These are phyloP conservation scores for Coemansia sp. DNA, from an alignment of 192 early-diverging fungal species.

Conservation along the genomic window DNA sequence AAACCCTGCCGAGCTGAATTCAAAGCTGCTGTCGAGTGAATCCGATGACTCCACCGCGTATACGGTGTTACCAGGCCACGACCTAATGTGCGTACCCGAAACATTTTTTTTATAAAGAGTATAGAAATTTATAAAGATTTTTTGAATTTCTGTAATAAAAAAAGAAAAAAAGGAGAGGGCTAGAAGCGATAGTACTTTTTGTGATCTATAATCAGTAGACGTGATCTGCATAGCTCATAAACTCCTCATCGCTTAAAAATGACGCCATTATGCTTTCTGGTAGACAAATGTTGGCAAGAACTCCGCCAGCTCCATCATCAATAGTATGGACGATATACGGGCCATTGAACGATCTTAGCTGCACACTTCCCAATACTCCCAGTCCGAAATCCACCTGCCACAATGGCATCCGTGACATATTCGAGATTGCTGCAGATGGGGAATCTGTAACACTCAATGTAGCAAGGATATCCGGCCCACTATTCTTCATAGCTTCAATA, in stretches of 20 bases:
- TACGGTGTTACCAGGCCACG: background rate
- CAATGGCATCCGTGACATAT: slow-evolving; percentile 13
- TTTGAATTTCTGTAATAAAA: background rate
- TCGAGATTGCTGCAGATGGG: slow-evolving; percentile 26
- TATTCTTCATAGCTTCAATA: background rate
- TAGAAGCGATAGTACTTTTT: too few species aligned
- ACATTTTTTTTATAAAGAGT: too few species aligned
- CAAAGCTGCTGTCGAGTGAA: background rate
- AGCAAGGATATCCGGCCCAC: slow-evolving; percentile 6
- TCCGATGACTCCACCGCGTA: background rate
- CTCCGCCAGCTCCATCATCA: slow-evolving; percentile 10
- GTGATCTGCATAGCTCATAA: background rate
- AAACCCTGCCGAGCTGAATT: background rate
- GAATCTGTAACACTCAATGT: slow-evolving; percentile 12
- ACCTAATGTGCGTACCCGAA: background rate
- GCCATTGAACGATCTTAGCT: slow-evolving; percentile 19
- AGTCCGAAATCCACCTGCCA: slow-evolving; percentile 6
- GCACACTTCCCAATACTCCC: background rate
- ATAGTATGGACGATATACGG: slow-evolving; percentile 31
- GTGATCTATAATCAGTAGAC: background rate
- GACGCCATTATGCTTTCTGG: background rate
- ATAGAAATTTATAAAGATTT: background rate
- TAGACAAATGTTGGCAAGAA: slow-evolving; percentile 19
- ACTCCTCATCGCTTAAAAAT: background rate
- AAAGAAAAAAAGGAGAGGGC: background rate